Evolutionary conservation across 768 basidiomycete genomes (phyloP), one percentile per base, ranked within the genome.

Genomic region (Clathrus columnatus): DNA sequence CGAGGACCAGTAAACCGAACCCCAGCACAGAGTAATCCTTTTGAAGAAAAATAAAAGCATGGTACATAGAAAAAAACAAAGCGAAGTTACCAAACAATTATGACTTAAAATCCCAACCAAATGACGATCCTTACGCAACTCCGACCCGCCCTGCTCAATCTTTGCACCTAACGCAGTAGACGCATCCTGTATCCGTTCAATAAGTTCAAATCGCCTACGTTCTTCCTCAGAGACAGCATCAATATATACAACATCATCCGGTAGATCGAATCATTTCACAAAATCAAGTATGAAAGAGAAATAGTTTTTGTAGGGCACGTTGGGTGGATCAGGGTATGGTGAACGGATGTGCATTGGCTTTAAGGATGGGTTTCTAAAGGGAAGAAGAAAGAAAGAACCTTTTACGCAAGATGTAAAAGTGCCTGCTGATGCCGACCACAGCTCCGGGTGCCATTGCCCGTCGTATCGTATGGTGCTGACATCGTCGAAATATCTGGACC

Each of bases 31-130:
- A 63, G 59, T 73, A 83, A n/a, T 85, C 81, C 84, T 84, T 27
- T 24, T 26, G 0, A n/a, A 36, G 29, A n/a, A 10, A 48, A 52
- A n/a, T 51, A 1, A 18, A 0, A 44, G 1, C 17, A 5, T 5
- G 0, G 24, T 26, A 29, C 57, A 23, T 46, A n/a, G 11, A n/a
- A 14, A 24, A 30, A 30, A 30, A 26, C 6, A 16, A 26, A 26
- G 18, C 14, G 50, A 6, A 65, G 79, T 59, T 66, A 86, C 87
- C 65, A 81, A 63, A 30, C 77, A 82, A 63, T 89, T 89, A 45
- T 83, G 75, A 65, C 79, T 79, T 62, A 87, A 75, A 14, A 90
- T 77, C 5, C 84, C 87, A 18, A 87, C 73, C 21, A 87, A 77
- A 21, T 86, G 77, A 50, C 84, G 82, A 0, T 72, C 72, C 18